Percentiles rank a stretch among this genome's conserved stretches.
Evolutionary conservation across 176 grass and related monocot genomes (phyloP).

Genomic region (Saccharum officinarum): DNA sequence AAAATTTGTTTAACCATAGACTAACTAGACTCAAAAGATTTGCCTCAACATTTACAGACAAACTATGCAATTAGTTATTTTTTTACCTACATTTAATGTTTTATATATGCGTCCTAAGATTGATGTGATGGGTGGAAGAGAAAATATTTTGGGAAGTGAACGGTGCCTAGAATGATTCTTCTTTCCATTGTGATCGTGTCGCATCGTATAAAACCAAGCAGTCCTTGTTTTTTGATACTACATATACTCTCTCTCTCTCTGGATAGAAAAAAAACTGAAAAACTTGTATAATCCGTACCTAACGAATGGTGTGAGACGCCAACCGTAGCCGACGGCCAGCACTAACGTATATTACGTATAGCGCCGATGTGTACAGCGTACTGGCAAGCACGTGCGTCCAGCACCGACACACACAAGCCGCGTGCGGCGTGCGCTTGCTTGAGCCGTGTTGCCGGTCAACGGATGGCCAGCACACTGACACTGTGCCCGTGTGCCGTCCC

Average conservation of each 20-base stretch:
- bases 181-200: neutral
- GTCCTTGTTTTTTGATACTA: neutral
- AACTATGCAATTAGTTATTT: too few species aligned
- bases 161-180: neutral
- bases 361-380: neutral
- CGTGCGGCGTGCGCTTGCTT: too few species aligned
- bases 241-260: neutral
- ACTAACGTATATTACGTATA: neutral
- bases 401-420: neutral
- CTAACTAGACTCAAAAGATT: too few species aligned
- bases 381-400: neutral
- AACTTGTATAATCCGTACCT: neutral
- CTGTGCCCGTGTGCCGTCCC: too few species aligned
- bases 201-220: neutral
- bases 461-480: neutral
- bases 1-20: too few species aligned
- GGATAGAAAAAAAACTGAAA: neutral
- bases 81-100: too few species aligned
- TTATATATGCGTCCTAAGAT: too few species aligned
- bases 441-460: neutral
- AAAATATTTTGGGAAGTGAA: too few species aligned
- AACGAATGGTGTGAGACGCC: constrained; percentile 4
- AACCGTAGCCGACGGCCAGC: neutral
- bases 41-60: too few species aligned
- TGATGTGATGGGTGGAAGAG: too few species aligned